Base-by-base conservation (phyloP, 768 basidiomycete species). In the Suillus variegatus region DNA sequence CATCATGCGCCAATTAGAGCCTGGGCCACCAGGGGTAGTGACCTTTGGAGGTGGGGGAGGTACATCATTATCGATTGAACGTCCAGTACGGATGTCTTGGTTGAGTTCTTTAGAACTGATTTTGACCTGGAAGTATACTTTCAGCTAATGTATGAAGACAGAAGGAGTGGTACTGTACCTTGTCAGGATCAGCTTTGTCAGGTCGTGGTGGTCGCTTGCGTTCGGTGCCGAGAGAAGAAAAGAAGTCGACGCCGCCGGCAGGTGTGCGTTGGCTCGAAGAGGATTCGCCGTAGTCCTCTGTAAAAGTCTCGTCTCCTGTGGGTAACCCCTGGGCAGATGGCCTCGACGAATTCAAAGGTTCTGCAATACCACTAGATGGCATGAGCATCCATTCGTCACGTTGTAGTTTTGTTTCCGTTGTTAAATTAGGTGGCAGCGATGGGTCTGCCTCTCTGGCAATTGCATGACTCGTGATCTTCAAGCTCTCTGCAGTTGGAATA, bases 1-100 rank as follows among this genome's bases (percentile, higher is more conserved):
- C 89, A 93, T 95, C 97, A 99, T 99, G 18, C 97, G 89, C 97
- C 97, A 99, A 73, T 88, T 89, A 3, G 94, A 94, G 13, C 97
- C 97, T 6, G 95, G 92, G 2, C 94, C 95, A 3, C 97, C 97
- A 0, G 95, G 94, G 0, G 85, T 86, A 63, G 80, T 75, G 25
- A 85, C 73, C 74, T 84, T 86, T 6, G 83, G 77, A 58, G 81
- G 78, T 2, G 72, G 68, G 20, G 51, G 44, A 4, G 82, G 72
- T 32, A 80, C 79, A 60, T 81, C 79, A 14, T 80, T 74, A 64
- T 85, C 76, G 32, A 80, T 74, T 12, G 80, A 65, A 36, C 69
- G 77, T 10, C 81, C 83, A 66, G 85, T 78, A 64, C 77, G 81
- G 51, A 92, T 75, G 55, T 88, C 83, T 10, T 76, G 72, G 70